Evolutionary conservation across 1,139 yeast genomes (phyloP), one percentile per base, ranked within the genome.

Genomic region (Petasospora fabianii): DNA sequence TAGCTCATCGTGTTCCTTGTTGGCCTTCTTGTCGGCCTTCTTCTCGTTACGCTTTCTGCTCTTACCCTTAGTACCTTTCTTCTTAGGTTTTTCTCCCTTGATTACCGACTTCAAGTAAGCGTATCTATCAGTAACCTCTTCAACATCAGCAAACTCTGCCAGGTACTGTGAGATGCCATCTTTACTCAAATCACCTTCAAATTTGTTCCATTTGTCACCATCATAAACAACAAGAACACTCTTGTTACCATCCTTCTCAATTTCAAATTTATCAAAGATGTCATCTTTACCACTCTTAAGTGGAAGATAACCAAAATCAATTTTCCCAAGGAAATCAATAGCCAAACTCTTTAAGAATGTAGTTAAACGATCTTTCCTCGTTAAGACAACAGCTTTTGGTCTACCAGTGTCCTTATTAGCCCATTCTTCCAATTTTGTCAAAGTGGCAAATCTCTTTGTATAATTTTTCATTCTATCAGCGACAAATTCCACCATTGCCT

Each of bases 331-430:
- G 60, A 79, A 84, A 55, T 90, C 96, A 39, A 84, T 71, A 4
- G 95, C 92, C 49, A 90, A 64, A 1, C 86, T 68, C 59, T 84
- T 86, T 57, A 75, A 72, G 44, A 83, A 59, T 0, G 92, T 78
- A 13, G 90, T 75, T 6, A 80, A 64, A 32, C 63, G 62, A 14
- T 61, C 65, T 36, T 69, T 66, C 34, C 69, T 66, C 2, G 85
- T 62, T 26, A 73, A 47, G 9, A 71, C 60, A 2, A 83, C 55
- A 8, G 75, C 64, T 33, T 75, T 59, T 13, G 71, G 65, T 39
- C 68, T 64, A 9, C 41, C 42, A 3, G 46, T 24, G 57, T 52
- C 24, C 30, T 28, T 34, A 14, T 34, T 20, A 1, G 45, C 42
- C 58, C 57, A 52, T 34, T 55, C 43, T 44, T 55, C 69, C 59